phyloP scores from a whole-genome alignment of 306 rosid species.

The Betula pendula region DNA sequence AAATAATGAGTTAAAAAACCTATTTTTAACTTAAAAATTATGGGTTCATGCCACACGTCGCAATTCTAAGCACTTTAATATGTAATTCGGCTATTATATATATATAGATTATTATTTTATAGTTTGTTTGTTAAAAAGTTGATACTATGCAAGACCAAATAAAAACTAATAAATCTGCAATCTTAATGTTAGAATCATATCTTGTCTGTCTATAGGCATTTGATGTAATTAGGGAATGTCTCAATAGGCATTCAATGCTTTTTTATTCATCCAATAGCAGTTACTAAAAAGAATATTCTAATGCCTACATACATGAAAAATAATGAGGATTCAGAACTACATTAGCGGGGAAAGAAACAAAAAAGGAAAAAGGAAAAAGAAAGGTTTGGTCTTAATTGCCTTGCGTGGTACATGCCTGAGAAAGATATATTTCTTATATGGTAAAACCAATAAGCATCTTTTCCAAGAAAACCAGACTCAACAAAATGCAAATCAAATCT shows the following conservation, averaged over 20 bases:
- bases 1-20: no score
- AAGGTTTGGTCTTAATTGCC: not conserved
- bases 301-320: not conserved
- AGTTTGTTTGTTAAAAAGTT: no score
- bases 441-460: conserved; percentile 53
- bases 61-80: no score
- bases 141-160: no score
- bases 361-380: not conserved
- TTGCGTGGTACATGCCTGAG: conserved; percentile 60
- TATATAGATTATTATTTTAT: no score
- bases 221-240: not conserved
- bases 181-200: not conserved
- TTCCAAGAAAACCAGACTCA: conserved; percentile 41
- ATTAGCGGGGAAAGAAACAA: not conserved
- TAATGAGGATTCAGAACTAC: not conserved
- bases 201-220: not conserved
- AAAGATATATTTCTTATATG: conserved; percentile 62
- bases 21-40: no score
- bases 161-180: not conserved
- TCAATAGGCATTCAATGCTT: not conserved
- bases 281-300: no score
- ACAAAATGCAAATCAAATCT: conserved; percentile 40
- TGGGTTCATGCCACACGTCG: no score
- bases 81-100: no score
- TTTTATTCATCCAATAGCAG: not conserved